Base-by-base conservation (phyloP, 805 yeast genomes). In the Teunomyces atbi region DNA sequence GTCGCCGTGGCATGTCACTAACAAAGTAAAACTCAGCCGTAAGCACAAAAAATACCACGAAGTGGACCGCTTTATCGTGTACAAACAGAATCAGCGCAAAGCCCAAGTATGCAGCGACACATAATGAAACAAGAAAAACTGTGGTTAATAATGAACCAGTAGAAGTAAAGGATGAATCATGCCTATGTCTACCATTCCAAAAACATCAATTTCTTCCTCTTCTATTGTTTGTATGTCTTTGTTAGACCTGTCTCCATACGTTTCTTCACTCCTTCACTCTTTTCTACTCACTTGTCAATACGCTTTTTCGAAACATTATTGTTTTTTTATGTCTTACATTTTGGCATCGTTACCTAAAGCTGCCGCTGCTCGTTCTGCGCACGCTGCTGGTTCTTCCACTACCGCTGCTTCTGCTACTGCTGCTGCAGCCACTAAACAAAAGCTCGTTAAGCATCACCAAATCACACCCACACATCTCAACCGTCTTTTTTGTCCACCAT, bases 31-130 rank as follows among this genome's bases (percentile, higher is more conserved):
- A 78, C 40, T 81, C 69, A 21, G 62, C 59, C 0, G 86, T 76
- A 10, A 81, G 68, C 0, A 73, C 47, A 40, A 69, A 55, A 55
- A 82, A 82, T 5, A 73, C 74, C 4, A 53, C 7, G 44, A 76
- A 76, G 57, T 82, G 87, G 1, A 77, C 56, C 10, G 68, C 27
- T 58, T 82, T 82, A 54, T 82, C 87, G 57, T 80, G 68, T 6
- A 60, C 60, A 16, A 79, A 53, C 0, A 70, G 68, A 2, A 79
- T 56, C 62, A 64, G 68, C 18, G 82, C 77, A 55, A 79, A 75
- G 16, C 84, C 84, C 5, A 79, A 62, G 49, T 78, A 78, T 8
- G 65, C 72, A 2, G 76, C 74, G 3, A 47, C 50, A 4, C 52
- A 26, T 2, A 64, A 48, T 20, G 71, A 49, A 6, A 55, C 23